Evolutionary conservation across 2,329 filamentous ascomycete species (phyloP).

Genomic region (Coniochaeta sp.): DNA sequence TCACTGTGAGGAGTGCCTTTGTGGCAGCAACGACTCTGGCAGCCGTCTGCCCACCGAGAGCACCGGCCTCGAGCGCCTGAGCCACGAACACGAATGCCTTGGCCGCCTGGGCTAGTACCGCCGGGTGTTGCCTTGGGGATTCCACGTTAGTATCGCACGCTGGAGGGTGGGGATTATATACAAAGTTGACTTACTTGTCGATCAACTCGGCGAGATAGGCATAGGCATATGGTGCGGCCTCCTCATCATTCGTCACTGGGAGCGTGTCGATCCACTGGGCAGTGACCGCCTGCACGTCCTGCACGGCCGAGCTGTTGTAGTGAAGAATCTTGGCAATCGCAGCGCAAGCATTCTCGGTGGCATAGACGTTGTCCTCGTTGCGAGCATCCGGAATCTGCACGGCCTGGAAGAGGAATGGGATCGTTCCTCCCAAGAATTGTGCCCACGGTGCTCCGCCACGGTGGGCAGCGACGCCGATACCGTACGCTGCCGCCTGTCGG

Average conservation of each 20-base stretch:
- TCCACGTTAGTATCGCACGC: neutral
- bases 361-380: slow-evolving; percentile 89
- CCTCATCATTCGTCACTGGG: slow-evolving; percentile 90
- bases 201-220: slow-evolving; percentile 86
- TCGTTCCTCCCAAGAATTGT: slow-evolving; percentile 72
- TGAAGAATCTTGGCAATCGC: slow-evolving; percentile 96
- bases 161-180: neutral
- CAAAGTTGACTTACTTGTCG: slow-evolving; percentile 68
- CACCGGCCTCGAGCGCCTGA: slow-evolving; percentile 84
- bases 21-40: slow-evolving; percentile 68
- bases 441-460: slow-evolving; percentile 83
- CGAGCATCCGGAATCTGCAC: slow-evolving; percentile 75
- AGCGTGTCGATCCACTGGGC: slow-evolving; percentile 86
- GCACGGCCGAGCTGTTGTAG: slow-evolving; percentile 72
- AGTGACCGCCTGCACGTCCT: slow-evolving; percentile 67
- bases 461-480: slow-evolving; percentile 90
- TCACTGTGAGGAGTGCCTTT: slow-evolving; percentile 67
- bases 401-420: slow-evolving; percentile 79
- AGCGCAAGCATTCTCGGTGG: slow-evolving; percentile 94
- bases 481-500: slow-evolving; percentile 91
- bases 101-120: slow-evolving; percentile 66
- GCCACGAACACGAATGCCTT: slow-evolving; percentile 81
- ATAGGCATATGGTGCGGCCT: slow-evolving; percentile 94
- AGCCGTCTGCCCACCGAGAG: slow-evolving; percentile 77
- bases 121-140: slow-evolving; percentile 67